Percentiles rank a stretch among this genome's conserved stretches.
Conservation (phyloP, 306 rosid species). For the Medicago lupulina region DNA sequence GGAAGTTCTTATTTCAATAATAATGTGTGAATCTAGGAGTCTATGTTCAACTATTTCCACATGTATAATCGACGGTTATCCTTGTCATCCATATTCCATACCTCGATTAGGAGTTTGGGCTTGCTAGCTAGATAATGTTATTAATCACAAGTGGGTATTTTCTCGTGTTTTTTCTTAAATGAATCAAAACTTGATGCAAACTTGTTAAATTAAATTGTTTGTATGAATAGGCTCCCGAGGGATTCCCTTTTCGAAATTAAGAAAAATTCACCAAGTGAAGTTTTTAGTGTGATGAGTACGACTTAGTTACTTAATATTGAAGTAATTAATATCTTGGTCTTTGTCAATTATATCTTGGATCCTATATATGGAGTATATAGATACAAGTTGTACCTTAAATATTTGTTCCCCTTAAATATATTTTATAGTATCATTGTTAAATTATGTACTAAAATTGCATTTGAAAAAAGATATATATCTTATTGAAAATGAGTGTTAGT, state of each 20-base stretch:
- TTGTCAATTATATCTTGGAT: too few relatives aligned
- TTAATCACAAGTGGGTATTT: conserved; percentile 17
- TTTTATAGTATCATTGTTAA: too few relatives aligned
- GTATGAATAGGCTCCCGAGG: background rate
- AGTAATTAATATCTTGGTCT: too few relatives aligned
- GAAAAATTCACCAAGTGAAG: background rate
- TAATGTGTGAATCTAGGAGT: conserved; percentile 43
- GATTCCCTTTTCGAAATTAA: background rate
- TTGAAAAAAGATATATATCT: too few relatives aligned
- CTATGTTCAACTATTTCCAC: conserved; percentile 51
- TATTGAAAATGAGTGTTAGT: too few relatives aligned
- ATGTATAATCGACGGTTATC: conserved; percentile 42
- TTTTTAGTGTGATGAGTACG: background rate
- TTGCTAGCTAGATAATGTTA: background rate
- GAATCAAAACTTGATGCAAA: conserved; percentile 8
- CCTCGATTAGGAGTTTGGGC: conserved; percentile 29
- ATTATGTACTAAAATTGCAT: too few relatives aligned
- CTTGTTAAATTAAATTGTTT: background rate
- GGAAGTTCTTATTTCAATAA: conserved; percentile 35
- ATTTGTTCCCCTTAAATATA: too few relatives aligned
- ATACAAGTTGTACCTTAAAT: too few relatives aligned
- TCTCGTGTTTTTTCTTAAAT: background rate
- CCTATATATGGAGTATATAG: too few relatives aligned
- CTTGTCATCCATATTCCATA: too few relatives aligned
- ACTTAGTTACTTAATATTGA: too few relatives aligned